Percentiles rank a stretch among this genome's conserved stretches.
Evolutionary conservation across 495 filamentous ascomycete species (phyloP).

Genomic region (Delitschia confertaspora): DNA sequence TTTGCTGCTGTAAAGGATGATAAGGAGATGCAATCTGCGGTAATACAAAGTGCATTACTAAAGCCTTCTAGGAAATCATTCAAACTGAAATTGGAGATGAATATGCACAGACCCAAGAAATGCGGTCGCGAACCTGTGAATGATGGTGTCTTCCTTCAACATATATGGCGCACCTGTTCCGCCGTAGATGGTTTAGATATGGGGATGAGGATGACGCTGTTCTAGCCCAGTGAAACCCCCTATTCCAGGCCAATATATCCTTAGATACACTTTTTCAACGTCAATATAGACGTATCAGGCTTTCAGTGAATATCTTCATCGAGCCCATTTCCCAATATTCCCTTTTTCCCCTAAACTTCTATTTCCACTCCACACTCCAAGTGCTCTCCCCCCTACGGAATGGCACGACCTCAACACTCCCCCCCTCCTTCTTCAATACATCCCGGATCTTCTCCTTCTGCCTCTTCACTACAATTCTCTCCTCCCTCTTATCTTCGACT

Average conservation of each 20-base stretch:
- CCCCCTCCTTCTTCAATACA: constrained; percentile 55
- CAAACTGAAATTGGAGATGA: too few species aligned
- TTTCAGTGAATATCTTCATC: not conserved
- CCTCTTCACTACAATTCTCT: constrained; percentile 55
- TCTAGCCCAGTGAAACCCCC: not conserved
- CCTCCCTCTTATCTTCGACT: constrained; percentile 38
- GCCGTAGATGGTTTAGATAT: not conserved
- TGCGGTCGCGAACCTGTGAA: too few species aligned
- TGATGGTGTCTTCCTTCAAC: too few species aligned
- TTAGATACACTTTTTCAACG: not conserved
- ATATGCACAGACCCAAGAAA: too few species aligned
- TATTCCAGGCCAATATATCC: not conserved
- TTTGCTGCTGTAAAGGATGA: too few species aligned
- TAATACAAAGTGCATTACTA: too few species aligned
- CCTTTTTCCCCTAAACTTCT: not conserved
- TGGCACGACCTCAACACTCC: constrained; percentile 55
- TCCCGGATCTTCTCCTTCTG: constrained; percentile 53
- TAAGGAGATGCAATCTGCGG: too few species aligned
- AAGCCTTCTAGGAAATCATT: too few species aligned
- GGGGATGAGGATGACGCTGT: not conserved
- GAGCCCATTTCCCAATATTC: not conserved
- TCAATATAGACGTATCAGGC: not conserved
- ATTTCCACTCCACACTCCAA: constrained; percentile 45
- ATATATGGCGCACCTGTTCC: not conserved
- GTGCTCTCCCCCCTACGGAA: constrained; percentile 58